Evolutionary conservation across 2,329 filamentous ascomycete genomes (phyloP).

Genomic region (Trichoderma asperellum): DNA sequence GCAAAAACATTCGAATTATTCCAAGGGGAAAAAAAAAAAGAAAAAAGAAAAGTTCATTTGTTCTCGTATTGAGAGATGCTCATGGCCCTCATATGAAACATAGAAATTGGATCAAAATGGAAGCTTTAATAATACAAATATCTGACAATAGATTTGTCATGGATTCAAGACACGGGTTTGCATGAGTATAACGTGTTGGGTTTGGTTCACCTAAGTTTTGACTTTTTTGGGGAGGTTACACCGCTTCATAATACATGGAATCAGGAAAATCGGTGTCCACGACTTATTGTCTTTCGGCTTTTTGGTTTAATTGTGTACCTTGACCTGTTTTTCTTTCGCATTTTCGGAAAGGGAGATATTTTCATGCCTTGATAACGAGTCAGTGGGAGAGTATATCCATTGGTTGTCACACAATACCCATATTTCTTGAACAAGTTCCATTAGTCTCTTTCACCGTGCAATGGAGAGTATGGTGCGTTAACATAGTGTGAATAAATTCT

Average conservation of each 20-base stretch:
- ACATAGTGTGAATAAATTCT: too few relatives aligned
- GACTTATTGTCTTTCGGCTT: too few relatives aligned
- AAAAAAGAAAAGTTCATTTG: background rate
- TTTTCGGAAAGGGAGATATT: background rate
- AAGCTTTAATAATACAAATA: background rate
- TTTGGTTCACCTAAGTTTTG: background rate
- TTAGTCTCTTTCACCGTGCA: background rate
- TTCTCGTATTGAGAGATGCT: background rate
- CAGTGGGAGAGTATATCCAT: background rate
- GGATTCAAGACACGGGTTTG: background rate
- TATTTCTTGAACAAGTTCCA: background rate
- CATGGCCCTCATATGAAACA: background rate
- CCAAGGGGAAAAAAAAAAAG: too few relatives aligned
- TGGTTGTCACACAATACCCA: background rate
- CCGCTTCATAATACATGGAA: background rate
- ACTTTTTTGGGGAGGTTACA: background rate
- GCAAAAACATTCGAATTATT: background rate
- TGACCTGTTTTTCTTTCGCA: background rate
- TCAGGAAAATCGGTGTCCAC: background rate
- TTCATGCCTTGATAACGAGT: background rate
- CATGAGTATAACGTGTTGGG: background rate
- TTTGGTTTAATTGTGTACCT: too few relatives aligned
- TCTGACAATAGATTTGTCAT: background rate
- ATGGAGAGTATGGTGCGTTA: too few relatives aligned
- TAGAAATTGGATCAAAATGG: constrained; percentile 4